A percentile compares a stretch with the other conserved stretches of the same genome.
Evolutionary conservation across 345 rosid species (phyloP).

Genomic region (Toxicodendron radicans): DNA sequence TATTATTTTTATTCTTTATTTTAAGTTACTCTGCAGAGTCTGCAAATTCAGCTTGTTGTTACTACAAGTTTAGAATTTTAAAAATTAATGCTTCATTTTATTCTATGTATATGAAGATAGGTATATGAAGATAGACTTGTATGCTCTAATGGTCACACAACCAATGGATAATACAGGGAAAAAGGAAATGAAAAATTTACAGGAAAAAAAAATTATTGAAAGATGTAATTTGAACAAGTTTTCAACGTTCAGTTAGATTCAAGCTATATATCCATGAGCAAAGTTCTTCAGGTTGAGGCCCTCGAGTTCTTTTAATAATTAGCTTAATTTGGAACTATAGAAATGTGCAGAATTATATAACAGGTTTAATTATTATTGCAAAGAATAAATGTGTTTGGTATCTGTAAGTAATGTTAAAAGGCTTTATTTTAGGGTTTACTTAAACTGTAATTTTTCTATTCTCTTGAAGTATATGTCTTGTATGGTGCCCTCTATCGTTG

Average conservation of each 20-base stretch:
- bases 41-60: neutral
- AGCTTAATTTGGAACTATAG: neutral
- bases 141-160: neutral
- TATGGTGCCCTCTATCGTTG: neutral
- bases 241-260: neutral
- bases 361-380: neutral
- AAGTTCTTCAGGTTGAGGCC: neutral
- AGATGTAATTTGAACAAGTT: neutral
- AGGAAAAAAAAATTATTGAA: neutral
- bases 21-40: neutral
- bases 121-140: neutral
- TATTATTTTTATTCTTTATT: neutral
- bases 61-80: neutral
- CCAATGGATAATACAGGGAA: neutral
- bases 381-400: neutral
- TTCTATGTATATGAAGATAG: too few species aligned
- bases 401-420: neutral
- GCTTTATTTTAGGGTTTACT: neutral
- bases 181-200: neutral
- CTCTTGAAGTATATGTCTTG: neutral
- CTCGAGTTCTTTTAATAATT: neutral
- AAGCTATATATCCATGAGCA: neutral
- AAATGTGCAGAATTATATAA: neutral
- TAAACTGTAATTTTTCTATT: neutral
- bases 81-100: neutral